Base-by-base conservation (phyloP, 148 eudicot genomes). In the Rhododendron ferrugineum region DNA sequence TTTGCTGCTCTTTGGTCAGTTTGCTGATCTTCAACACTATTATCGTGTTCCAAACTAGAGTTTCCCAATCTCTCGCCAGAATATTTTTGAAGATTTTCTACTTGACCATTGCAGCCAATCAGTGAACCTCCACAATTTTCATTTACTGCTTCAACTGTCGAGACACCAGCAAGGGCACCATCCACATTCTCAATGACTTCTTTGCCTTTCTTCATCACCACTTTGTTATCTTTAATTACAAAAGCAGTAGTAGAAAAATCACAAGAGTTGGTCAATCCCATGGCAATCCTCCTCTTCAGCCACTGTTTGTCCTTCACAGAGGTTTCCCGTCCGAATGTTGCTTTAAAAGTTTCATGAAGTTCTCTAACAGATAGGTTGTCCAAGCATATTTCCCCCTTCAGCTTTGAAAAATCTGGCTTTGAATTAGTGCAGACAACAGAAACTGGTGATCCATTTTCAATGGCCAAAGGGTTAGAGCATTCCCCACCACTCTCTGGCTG, bases 251-350 rank as follows among this genome's bases (percentile, higher is more conserved):
- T 88, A 85, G 96, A 90, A 85, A 95, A 89, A 85, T 94, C 96
- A 92, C 98, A 95, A n/a, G 98, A 95, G 83, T 97, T 94, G 60
- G 98, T 90, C 89, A 95, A 86, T 79, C 94, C 99, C 99, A 97
- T 95, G 40, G 92, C 90, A 87, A 97, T 97, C 92, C 99, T 92
- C 88, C 99, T 88, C 84, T 94, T 94, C 50, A 97, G 98, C 99
- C 99, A 97, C 85, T 91, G 92, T 84, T 97, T 97, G 83, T 97
- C 99, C 89, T 97, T 97, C 81, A 92, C 94, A 81, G 95, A 87
- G 82, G 99, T 97, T 92, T 89, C 93, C 80, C 99, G 92, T 34
- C 99, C 99, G 88, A 97, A 97, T 74, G 98, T 92, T 79, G 98
- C 99, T 91, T 84, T 92, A 84, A 97, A 97, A 79, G 98, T 94